Conservation (phyloP, 2,329 filamentous ascomycete genomes). For the Hymenoscyphus fraxineus region DNA sequence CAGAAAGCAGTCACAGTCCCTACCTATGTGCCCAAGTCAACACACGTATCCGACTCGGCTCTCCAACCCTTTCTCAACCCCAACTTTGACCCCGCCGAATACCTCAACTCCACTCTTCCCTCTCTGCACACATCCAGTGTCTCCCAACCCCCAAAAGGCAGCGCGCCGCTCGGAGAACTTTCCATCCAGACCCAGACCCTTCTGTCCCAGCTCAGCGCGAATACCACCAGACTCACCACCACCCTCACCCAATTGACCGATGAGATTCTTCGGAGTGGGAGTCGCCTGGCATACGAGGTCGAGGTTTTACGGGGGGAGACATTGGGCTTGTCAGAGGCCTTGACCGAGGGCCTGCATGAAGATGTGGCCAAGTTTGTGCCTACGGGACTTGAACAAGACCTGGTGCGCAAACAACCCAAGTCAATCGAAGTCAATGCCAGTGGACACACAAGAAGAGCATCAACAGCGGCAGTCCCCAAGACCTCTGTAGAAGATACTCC, state of each 20-base stretch:
- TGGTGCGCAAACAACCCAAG: conserved; percentile 21
- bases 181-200: conserved; percentile 77
- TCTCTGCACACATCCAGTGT: conserved; percentile 48
- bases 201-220: conserved; percentile 83
- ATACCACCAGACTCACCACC: conserved; percentile 77
- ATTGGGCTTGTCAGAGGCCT: conserved; percentile 70
- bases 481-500: conserved; percentile 27
- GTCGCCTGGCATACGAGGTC: conserved; percentile 87
- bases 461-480: conserved; percentile 28
- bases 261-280: conserved; percentile 86
- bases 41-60: conserved; percentile 66
- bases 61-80: conserved; percentile 72
- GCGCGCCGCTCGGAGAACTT: conserved; percentile 65
- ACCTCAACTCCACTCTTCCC: conserved; percentile 77
- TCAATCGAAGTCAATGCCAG: conserved; percentile 28
- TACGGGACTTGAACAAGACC: conserved; percentile 35
- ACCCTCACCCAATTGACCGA: conserved; percentile 87
- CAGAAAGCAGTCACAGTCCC: conserved; percentile 13
- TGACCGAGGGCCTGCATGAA: conserved; percentile 67
- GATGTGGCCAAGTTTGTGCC: conserved; percentile 73
- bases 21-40: conserved; percentile 39
- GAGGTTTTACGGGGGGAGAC: conserved; percentile 89
- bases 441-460: conserved; percentile 27
- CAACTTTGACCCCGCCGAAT: conserved; percentile 78
- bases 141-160: conserved; percentile 30